These are phyloP conservation scores for Solanum hybrid DNA, from an alignment of 305 asterid species.

Conservation along the genomic window DNA sequence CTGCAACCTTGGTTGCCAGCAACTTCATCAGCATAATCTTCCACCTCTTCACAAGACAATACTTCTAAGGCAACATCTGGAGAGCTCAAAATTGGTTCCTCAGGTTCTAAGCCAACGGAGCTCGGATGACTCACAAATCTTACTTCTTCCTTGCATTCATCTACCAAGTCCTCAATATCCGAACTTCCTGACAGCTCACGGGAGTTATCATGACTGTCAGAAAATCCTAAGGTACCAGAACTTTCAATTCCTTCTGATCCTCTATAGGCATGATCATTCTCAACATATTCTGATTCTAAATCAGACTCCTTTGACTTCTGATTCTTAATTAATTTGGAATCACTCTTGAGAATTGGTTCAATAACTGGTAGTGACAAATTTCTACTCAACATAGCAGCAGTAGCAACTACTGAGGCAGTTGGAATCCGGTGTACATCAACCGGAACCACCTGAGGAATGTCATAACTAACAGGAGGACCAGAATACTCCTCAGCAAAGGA, in stretches of 20 bases:
- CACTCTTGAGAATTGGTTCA: slow-evolving; percentile 52
- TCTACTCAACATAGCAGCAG: slow-evolving; percentile 15
- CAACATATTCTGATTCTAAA: slow-evolving; percentile 7
- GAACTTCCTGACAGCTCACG: slow-evolving; percentile 49
- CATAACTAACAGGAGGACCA: slow-evolving; percentile 70
- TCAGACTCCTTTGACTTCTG: slow-evolving; percentile 8
- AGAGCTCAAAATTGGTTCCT: slow-evolving; percentile 8
- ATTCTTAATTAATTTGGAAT: slow-evolving; percentile 16
- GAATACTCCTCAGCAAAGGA: slow-evolving; percentile 75
- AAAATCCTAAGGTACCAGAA: slow-evolving; percentile 53
- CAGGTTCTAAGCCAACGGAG: slow-evolving; percentile 10
- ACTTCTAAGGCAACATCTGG: slow-evolving; percentile 9
- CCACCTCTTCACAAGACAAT: slow-evolving; percentile 21
- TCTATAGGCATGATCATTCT: slow-evolving; percentile 4
- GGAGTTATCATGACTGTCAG: slow-evolving; percentile 40
- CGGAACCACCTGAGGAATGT: slow-evolving; percentile 71
- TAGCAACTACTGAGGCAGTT: slow-evolving; percentile 43
- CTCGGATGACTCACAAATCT: not conserved
- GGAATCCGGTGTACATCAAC: slow-evolving; percentile 64
- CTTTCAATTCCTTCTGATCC: slow-evolving; percentile 34
- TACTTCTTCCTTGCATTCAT: slow-evolving; percentile 19
- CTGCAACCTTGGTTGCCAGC: slow-evolving; percentile 17
- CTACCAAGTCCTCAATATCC: slow-evolving; percentile 47
- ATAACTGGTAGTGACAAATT: slow-evolving; percentile 47
- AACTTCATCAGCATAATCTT: slow-evolving; percentile 23